Conservation (phyloP, 805 yeast species). For the Grigorovia yakushimaensis region DNA sequence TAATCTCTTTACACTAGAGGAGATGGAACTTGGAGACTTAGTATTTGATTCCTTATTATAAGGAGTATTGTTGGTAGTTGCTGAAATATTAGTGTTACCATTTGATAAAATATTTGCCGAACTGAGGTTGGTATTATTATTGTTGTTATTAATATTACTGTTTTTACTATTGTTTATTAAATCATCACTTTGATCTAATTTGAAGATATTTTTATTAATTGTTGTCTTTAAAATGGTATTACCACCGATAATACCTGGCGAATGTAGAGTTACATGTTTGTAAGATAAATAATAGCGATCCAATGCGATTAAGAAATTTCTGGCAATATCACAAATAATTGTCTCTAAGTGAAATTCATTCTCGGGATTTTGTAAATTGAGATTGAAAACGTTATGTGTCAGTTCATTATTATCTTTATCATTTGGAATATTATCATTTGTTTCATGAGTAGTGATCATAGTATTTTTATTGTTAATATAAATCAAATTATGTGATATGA, state of each 20-base stretch:
- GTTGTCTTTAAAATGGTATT: slow-evolving; percentile 33
- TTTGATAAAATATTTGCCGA: slow-evolving; percentile 5
- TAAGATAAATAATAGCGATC: slow-evolving; percentile 65
- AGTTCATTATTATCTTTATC: not conserved
- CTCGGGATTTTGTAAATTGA: slow-evolving; percentile 6
- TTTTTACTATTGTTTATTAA: not conserved
- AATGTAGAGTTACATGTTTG: slow-evolving; percentile 68
- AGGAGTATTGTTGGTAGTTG: not conserved
- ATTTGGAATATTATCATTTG: slow-evolving; percentile 1
- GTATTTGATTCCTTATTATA: not conserved
- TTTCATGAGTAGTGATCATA: not conserved
- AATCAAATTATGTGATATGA: slow-evolving; percentile 24
- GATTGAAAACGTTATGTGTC: slow-evolving; percentile 6
- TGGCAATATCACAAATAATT: slow-evolving; percentile 61
- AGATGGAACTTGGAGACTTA: slow-evolving; percentile 3
- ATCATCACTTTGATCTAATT: not conserved
- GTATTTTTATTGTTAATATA: slow-evolving; percentile 9
- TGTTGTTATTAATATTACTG: not conserved
- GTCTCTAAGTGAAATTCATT: slow-evolving; percentile 39
- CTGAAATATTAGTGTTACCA: not conserved
- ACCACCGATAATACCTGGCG: slow-evolving; percentile 61
- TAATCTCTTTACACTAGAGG: slow-evolving; percentile 9
- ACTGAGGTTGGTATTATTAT: not conserved
- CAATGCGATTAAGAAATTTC: slow-evolving; percentile 51
- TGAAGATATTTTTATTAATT: slow-evolving; percentile 21